Evolutionary conservation across 106 monocot species (phyloP).

Genomic region (Iris macrosiphon): DNA sequence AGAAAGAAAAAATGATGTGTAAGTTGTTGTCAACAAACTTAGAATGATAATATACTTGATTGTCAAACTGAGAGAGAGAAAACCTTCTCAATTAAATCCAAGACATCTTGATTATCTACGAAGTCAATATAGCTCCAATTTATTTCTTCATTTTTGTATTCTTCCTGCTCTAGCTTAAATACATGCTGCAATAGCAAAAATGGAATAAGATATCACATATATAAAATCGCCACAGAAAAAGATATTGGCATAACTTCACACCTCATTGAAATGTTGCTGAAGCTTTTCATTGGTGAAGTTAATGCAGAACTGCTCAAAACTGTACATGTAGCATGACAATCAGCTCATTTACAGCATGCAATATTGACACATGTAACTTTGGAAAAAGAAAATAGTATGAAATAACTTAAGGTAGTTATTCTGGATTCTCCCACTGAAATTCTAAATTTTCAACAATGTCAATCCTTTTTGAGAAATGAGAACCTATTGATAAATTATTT

Average conservation of each 20-base stretch:
- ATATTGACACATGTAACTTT: constrained; percentile 1
- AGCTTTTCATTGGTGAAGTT: constrained; percentile 98
- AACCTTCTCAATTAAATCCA: constrained; percentile 96
- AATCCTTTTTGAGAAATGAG: too few species aligned
- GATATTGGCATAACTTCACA: constrained; percentile 3
- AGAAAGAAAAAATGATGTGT: too few species aligned
- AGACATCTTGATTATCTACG: constrained; percentile 87
- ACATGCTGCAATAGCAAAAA: constrained; percentile 71
- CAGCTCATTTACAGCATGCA: constrained; percentile 8
- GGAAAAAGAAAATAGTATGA: too few species aligned
- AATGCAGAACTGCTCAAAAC: constrained; percentile 98
- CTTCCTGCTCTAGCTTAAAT: constrained; percentile 98
- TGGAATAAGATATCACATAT: background rate
- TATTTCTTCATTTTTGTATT: constrained; percentile 76
- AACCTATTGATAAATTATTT: too few species aligned
- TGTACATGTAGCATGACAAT: constrained; percentile 19
- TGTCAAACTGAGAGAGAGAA: background rate
- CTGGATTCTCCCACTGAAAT: too few species aligned
- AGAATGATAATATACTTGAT: too few species aligned
- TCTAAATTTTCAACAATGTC: too few species aligned
- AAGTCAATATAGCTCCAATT: constrained; percentile 98
- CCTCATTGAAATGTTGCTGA: constrained; percentile 98
- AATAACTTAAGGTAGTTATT: too few species aligned
- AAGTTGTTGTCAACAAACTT: too few species aligned
- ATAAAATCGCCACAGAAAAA: background rate